Base-by-base conservation (phyloP, 768 basidiomycete genomes). In the Xerocomellus amylosporus region DNA sequence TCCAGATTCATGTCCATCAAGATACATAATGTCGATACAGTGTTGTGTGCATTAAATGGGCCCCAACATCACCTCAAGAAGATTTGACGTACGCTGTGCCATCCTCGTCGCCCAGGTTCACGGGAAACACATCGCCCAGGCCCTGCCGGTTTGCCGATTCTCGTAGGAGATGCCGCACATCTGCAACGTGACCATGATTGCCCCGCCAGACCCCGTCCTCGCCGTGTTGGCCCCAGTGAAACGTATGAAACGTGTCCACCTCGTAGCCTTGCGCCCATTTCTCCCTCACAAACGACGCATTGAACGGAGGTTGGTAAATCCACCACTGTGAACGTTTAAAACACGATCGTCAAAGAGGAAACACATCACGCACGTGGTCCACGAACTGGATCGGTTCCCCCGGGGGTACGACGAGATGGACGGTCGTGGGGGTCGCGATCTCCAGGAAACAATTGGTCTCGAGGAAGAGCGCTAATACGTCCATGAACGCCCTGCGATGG, bases 191-290 rank as follows among this genome's bases (percentile, higher is more conserved):
- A 31, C 59, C 54, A 28, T 69, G 67, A 41, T 73, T 63, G 0
- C 64, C 73, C 49, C 53, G 62, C 75, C 77, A 78, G 28, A 60
- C 46, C 3, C 72, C 73, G 28, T 74, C 66, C 4, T 46, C 62
- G 5, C 56, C 67, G 7, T 51, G 68, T 46, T 78, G 77, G 10
- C 75, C 77, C 79, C 79, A 80, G 57, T 78, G 76, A 53, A 79
- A 80, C 0, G 76, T 72, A 54, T 80, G 79, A 60, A 80, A 79
- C 9, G 79, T 76, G 54, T 79, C 80, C 17, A 81, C 79, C 51
- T 79, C 79, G 50, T 65, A 72, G 2, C 78, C 79, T 51, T 74
- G 64, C 0, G 58, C 62, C 80, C 80, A 80, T 49, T 76, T 71
- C 42, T 74, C 64, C 15, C 78, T 71, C 51, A 80, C 79, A 56